These are phyloP conservation scores for Corymbia citriodora DNA, from an alignment of 441 rosid species.

Conservation along the genomic window DNA sequence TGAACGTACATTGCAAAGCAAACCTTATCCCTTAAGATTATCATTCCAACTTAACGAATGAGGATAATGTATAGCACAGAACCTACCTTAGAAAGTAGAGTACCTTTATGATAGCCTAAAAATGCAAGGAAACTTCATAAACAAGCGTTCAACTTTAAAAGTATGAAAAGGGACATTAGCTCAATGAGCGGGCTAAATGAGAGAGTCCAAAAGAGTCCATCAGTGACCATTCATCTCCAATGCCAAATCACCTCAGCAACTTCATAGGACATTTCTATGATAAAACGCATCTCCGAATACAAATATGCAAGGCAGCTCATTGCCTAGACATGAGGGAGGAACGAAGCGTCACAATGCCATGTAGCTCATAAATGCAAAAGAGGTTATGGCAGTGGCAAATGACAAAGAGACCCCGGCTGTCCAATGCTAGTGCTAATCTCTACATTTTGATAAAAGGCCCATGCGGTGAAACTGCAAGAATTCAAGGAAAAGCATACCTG, in stretches of 20 bases:
- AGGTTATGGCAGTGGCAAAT: not conserved
- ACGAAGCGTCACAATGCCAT: not conserved
- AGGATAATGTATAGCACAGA: not conserved
- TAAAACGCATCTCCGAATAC: not conserved
- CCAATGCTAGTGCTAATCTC: not conserved
- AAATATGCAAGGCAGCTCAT: not conserved
- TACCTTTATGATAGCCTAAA: not conserved
- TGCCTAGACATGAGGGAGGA: not conserved
- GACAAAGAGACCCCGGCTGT: not conserved
- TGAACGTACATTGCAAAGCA: not conserved
- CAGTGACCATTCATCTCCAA: not conserved
- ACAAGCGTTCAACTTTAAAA: not conserved
- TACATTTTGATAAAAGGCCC: not conserved
- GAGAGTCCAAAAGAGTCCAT: not conserved
- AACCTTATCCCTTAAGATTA: not conserved
- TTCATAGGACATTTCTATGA: not conserved
- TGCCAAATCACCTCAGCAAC: not conserved
- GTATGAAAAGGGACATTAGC: slow-evolving; percentile 8
- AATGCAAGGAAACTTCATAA: not conserved
- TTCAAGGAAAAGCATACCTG: slow-evolving; percentile 38
- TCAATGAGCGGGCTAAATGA: not conserved
- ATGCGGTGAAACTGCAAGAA: not conserved
- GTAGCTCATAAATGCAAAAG: not conserved
- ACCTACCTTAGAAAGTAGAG: not conserved
- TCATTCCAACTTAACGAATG: not conserved